Percentiles rank a stretch among this genome's conserved stretches.
These are phyloP conservation scores for Aspergillus avenaceus DNA, from an alignment of 495 filamentous ascomycete species.

Conservation along the genomic window DNA sequence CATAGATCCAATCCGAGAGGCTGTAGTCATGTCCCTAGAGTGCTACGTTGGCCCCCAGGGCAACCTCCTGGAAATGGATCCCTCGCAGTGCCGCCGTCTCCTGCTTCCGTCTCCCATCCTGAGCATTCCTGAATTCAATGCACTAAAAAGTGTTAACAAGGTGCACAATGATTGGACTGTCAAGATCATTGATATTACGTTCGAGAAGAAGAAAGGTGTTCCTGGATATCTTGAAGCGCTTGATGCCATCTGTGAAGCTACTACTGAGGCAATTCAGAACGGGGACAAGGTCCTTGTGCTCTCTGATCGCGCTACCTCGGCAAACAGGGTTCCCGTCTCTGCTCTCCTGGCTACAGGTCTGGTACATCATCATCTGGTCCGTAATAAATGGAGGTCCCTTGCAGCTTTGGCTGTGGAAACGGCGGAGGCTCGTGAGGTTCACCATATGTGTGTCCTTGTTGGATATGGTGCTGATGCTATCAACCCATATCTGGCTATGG, in stretches of 20 bases:
- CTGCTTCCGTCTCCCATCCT: slow-evolving; percentile 88
- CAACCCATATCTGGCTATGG: slow-evolving; percentile 95
- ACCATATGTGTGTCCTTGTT: slow-evolving; percentile 96
- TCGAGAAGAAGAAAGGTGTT: slow-evolving; percentile 82
- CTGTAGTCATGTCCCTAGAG: slow-evolving; percentile 97
- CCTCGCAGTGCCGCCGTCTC: slow-evolving; percentile 82
- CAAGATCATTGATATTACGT: slow-evolving; percentile 93
- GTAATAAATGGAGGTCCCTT: slow-evolving; percentile 92
- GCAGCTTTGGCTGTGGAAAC: slow-evolving; percentile 90
- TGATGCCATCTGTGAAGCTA: slow-evolving; percentile 83
- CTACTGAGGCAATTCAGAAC: slow-evolving; percentile 79
- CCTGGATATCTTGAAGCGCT: slow-evolving; percentile 85
- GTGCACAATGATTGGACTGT: slow-evolving; percentile 84
- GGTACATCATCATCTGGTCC: slow-evolving; percentile 95
- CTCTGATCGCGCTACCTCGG: slow-evolving; percentile 83
- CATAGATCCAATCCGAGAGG: slow-evolving; percentile 97
- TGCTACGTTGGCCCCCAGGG: slow-evolving; percentile 98
- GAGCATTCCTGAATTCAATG: slow-evolving; percentile 88
- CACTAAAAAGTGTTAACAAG: slow-evolving; percentile 72
- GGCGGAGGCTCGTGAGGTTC: slow-evolving; percentile 94
- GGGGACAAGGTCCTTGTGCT: slow-evolving; percentile 85
- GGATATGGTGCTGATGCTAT: slow-evolving; percentile 96
- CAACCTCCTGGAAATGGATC: slow-evolving; percentile 92
- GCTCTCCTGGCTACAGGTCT: slow-evolving; percentile 87
- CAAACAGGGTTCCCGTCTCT: slow-evolving; percentile 82